Evolutionary conservation across 148 eudicot genomes (phyloP).

Genomic region (Chenopodium formosanum): DNA sequence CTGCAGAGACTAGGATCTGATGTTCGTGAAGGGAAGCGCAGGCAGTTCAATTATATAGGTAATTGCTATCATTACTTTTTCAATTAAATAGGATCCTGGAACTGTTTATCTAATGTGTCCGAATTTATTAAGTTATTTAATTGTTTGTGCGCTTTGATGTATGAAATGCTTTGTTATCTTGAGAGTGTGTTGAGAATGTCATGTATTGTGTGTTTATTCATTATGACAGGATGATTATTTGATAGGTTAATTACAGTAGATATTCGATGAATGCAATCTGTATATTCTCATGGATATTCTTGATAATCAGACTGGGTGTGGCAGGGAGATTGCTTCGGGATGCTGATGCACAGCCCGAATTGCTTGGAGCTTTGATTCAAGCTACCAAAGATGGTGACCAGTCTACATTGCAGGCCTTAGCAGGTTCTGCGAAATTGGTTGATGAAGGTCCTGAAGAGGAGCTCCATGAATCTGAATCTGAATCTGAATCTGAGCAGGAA

Average conservation of each 20-base stretch:
- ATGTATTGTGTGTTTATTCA: background rate
- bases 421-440: conserved; percentile 31
- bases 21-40: conserved; percentile 90
- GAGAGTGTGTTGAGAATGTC: background rate
- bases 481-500: conserved; percentile 49
- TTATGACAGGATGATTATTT: too few relatives aligned
- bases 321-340: conserved; percentile 79
- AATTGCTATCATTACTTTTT: background rate
- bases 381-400: conserved; percentile 85
- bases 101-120: too few relatives aligned
- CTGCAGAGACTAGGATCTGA: conserved; percentile 79
- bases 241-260: background rate
- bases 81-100: background rate
- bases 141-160: background rate
- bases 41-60: conserved; percentile 91
- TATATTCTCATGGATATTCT: background rate
- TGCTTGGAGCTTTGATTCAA: conserved; percentile 74
- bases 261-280: background rate
- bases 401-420: conserved; percentile 49
- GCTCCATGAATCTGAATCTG: conserved; percentile 34
- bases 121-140: background rate
- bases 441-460: conserved; percentile 39
- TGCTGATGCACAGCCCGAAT: conserved; percentile 68
- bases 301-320: conserved; percentile 5
- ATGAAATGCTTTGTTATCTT: background rate